Conservation (phyloP, 192 early-diverging fungal species). For the Coemansia pectinata region DNA sequence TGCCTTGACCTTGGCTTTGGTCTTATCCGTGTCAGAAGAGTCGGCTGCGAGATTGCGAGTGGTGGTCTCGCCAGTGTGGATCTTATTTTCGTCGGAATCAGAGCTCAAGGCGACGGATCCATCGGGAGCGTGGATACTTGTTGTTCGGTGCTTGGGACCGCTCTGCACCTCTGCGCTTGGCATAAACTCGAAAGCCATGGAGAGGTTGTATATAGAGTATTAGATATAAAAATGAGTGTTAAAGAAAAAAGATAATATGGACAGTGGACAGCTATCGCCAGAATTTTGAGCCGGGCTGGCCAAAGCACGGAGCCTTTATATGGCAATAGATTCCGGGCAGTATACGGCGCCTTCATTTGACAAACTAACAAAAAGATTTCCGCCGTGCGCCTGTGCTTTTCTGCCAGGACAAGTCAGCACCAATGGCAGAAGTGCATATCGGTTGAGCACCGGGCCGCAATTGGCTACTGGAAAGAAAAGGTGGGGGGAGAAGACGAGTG, state of each 20-base stretch:
- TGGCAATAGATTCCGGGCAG: not conserved
- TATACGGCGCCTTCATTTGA: not conserved
- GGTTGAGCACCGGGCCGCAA: not conserved
- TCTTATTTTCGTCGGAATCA: not conserved
- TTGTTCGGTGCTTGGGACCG: not conserved
- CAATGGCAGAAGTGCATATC: not conserved
- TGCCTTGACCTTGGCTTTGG: slow-evolving; percentile 1
- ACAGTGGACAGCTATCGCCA: not conserved
- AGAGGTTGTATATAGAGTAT: not conserved
- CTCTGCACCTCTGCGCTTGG: slow-evolving; percentile 5
- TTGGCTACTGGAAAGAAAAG: not conserved
- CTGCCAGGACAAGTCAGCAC: not conserved
- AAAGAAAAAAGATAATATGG: slow-evolving; percentile 1
- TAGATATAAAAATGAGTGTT: not conserved
- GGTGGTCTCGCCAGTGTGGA: not conserved
- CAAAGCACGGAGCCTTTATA: slow-evolving; percentile 7
- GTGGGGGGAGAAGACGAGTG: not conserved
- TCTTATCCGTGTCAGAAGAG: not conserved
- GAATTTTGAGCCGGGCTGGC: not conserved
- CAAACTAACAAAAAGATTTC: not conserved
- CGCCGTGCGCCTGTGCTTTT: not conserved
- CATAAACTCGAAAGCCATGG: slow-evolving; percentile 7
- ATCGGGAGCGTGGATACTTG: not conserved
- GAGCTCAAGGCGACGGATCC: not conserved
- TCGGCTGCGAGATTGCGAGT: not conserved